Evolutionary conservation across 169 alveolate genomes (phyloP).

Genomic region (Plasmodium gallinaceum): DNA sequence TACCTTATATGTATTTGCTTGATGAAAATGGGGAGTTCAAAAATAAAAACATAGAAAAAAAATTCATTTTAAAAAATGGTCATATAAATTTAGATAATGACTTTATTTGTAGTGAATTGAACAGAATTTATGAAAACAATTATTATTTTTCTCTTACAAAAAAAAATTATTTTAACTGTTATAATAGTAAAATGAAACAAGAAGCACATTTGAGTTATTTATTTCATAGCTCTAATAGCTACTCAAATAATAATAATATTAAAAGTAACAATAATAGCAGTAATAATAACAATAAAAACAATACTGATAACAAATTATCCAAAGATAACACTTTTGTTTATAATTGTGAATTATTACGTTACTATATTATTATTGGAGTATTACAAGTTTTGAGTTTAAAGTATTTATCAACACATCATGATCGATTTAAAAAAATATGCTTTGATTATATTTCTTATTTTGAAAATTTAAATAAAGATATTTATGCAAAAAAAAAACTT

Average conservation of each 20-base stretch:
- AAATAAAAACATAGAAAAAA: slow-evolving; percentile 23
- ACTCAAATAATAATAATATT: background rate
- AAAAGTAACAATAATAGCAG: background rate
- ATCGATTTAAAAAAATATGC: slow-evolving; percentile 56
- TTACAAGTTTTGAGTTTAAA: slow-evolving; percentile 65
- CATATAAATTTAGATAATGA: slow-evolving; percentile 39
- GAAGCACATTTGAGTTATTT: slow-evolving; percentile 30
- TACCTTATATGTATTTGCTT: slow-evolving; percentile 60
- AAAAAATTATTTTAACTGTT: slow-evolving; percentile 45
- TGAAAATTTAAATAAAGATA: slow-evolving; percentile 54
- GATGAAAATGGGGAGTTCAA: slow-evolving; percentile 44
- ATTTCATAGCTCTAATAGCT: slow-evolving; percentile 8
- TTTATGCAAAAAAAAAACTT: slow-evolving; percentile 17
- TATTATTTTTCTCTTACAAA: slow-evolving; percentile 19
- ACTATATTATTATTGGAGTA: slow-evolving; percentile 71
- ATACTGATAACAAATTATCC: background rate
- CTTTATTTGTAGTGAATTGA: slow-evolving; percentile 50
- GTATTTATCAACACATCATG: slow-evolving; percentile 67
- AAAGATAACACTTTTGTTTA: slow-evolving; percentile 33
- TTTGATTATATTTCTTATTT: slow-evolving; percentile 69
- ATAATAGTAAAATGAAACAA: slow-evolving; percentile 11
- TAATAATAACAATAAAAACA: background rate
- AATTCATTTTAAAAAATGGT: slow-evolving; percentile 55
- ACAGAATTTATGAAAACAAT: slow-evolving; percentile 22
- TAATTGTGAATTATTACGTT: slow-evolving; percentile 72